These are phyloP conservation scores for Leccinum fibrillosum DNA, from an alignment of 768 basidiomycete genomes.

Conservation along the genomic window DNA sequence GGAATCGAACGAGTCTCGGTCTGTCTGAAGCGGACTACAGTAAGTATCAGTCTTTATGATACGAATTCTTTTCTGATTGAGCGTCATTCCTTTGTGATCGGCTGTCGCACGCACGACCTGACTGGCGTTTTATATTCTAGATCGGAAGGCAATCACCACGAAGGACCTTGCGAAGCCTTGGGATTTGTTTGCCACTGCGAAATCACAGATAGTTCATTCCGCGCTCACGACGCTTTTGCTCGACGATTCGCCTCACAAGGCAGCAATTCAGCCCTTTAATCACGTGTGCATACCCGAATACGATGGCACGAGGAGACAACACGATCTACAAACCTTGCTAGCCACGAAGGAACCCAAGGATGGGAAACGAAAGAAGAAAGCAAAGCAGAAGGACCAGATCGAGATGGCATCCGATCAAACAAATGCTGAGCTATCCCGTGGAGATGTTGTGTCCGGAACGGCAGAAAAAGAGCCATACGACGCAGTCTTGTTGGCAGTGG, in stretches of 20 bases:
- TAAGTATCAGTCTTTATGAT: conserved; percentile 40
- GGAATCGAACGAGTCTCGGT: conserved; percentile 80
- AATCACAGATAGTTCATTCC: conserved; percentile 32
- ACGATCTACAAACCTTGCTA: conserved; percentile 33
- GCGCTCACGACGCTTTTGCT: conserved; percentile 47
- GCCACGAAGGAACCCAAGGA: conserved; percentile 14
- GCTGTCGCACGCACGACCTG: neutral
- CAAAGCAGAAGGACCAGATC: neutral
- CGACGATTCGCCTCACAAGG: conserved; percentile 52
- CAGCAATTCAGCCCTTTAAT: conserved; percentile 74
- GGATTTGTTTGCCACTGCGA: conserved; percentile 36
- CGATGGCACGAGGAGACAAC: conserved; percentile 39
- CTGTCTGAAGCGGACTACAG: conserved; percentile 59
- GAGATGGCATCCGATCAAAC: neutral
- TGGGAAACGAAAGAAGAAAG: conserved; percentile 5
- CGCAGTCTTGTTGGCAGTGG: conserved; percentile 54
- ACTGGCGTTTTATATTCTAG: conserved; percentile 1
- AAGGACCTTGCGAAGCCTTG: conserved; percentile 76
- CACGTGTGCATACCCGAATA: conserved; percentile 79
- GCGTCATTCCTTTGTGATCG: conserved; percentile 12
- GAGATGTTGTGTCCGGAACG: neutral
- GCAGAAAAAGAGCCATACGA: conserved; percentile 37
- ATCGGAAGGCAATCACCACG: conserved; percentile 43
- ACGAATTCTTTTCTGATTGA: neutral
- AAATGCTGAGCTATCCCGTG: neutral